These are phyloP conservation scores for Stephania cephalantha DNA, from an alignment of 164 flowering plant species.

Conservation along the genomic window DNA sequence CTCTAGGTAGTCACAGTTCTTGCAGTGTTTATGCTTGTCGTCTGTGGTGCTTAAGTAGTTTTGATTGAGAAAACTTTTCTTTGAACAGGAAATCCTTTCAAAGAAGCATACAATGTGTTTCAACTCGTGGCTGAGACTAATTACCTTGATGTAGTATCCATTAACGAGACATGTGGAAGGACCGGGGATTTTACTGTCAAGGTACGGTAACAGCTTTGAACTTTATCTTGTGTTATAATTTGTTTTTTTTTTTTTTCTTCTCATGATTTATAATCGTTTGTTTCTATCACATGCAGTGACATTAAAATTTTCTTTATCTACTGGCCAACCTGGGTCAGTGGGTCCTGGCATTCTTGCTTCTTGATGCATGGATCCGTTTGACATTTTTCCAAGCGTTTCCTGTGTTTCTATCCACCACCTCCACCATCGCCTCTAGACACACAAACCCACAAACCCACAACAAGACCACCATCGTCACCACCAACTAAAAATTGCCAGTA, in stretches of 20 bases:
- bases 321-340: neutral
- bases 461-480: too few species aligned
- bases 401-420: too few species aligned
- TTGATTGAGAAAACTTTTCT: constrained; percentile 7
- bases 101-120: constrained; percentile 59
- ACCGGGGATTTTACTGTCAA: constrained; percentile 43
- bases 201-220: constrained; percentile 33
- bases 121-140: constrained; percentile 51
- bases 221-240: neutral
- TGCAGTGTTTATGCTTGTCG: neutral
- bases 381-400: too few species aligned
- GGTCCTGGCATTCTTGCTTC: neutral
- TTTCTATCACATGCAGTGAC: neutral
- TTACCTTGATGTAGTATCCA: constrained; percentile 50
- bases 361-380: neutral
- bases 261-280: neutral
- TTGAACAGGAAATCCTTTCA: constrained; percentile 62
- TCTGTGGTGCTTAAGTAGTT: constrained; percentile 6
- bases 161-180: constrained; percentile 26
- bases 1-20: constrained; percentile 43
- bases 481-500: too few species aligned
- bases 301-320: neutral
- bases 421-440: too few species aligned
- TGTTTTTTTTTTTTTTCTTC: too few species aligned
- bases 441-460: too few species aligned